These are phyloP conservation scores for Scutellaria galericulata DNA, from an alignment of 257 asterid species.

Conservation along the genomic window DNA sequence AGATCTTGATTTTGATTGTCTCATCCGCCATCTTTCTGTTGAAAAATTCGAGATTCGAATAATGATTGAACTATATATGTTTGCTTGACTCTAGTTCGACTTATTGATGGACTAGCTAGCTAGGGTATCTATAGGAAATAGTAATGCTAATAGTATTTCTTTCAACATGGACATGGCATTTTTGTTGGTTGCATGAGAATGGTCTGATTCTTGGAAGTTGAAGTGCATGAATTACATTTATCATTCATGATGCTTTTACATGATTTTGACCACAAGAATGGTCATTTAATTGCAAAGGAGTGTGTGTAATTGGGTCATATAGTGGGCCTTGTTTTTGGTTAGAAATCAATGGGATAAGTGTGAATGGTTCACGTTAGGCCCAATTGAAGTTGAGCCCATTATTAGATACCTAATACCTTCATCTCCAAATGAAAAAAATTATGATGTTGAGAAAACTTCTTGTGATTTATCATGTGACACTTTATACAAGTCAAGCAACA, in stretches of 20 bases:
- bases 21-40: conserved; percentile 17
- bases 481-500: too few species aligned
- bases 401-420: not conserved
- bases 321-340: not conserved
- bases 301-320: not conserved
- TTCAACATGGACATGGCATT: not conserved
- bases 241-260: not conserved
- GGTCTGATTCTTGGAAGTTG: conserved; percentile 28
- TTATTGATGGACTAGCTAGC: not conserved
- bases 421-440: not conserved
- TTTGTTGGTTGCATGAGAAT: conserved; percentile 20
- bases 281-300: not conserved
- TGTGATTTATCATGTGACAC: too few species aligned
- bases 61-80: not conserved
- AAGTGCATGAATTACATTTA: conserved; percentile 14
- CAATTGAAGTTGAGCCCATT: not conserved
- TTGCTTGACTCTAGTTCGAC: not conserved
- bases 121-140: conserved; percentile 6
- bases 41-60: not conserved
- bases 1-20: conserved; percentile 40
- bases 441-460: too few species aligned
- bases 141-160: conserved; percentile 4
- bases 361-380: too few species aligned
- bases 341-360: too few species aligned
- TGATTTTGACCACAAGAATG: not conserved